Conservation (phyloP, 805 yeast species). For the Candida easanensis region DNA sequence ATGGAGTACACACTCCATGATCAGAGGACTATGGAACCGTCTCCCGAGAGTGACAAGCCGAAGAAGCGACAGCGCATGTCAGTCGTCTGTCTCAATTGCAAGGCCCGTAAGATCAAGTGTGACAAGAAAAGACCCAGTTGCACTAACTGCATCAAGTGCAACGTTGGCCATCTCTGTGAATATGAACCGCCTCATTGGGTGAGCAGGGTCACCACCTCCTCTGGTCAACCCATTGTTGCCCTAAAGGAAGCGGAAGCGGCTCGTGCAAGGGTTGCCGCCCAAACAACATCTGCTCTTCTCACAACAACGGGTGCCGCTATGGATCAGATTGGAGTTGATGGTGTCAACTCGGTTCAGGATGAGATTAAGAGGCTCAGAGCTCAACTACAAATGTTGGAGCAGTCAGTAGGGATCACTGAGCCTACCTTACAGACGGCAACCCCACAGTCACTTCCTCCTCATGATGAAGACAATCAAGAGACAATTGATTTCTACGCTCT, state of each 20-base stretch:
- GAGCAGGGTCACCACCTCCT: slow-evolving; percentile 13
- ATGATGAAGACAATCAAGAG: slow-evolving; percentile 17
- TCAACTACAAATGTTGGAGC: slow-evolving; percentile 7
- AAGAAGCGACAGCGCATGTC: slow-evolving; percentile 35
- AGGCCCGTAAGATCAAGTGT: slow-evolving; percentile 39
- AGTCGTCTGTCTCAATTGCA: slow-evolving; percentile 38
- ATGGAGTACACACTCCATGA: no score
- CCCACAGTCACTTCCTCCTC: background rate
- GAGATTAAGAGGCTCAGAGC: slow-evolving; percentile 15
- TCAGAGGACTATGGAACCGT: background rate
- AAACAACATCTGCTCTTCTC: background rate
- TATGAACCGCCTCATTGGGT: slow-evolving; percentile 30
- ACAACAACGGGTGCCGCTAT: background rate
- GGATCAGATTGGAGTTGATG: background rate
- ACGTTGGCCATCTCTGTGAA: slow-evolving; percentile 27
- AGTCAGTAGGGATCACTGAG: slow-evolving; percentile 2
- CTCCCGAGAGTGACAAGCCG: slow-evolving; percentile 9
- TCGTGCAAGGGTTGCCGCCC: background rate
- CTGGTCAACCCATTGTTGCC: slow-evolving; percentile 12
- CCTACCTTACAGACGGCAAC: background rate
- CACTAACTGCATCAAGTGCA: slow-evolving; percentile 31
- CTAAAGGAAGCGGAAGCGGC: slow-evolving; percentile 5
- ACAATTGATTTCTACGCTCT: slow-evolving; percentile 20
- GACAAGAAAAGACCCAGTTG: slow-evolving; percentile 39
- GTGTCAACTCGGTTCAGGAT: slow-evolving; percentile 4